A percentile compares a stretch with the other conserved stretches of the same genome.
Evolutionary conservation across 202 grass and related monocot species (phyloP).

Genomic region (Carex arenaria): DNA sequence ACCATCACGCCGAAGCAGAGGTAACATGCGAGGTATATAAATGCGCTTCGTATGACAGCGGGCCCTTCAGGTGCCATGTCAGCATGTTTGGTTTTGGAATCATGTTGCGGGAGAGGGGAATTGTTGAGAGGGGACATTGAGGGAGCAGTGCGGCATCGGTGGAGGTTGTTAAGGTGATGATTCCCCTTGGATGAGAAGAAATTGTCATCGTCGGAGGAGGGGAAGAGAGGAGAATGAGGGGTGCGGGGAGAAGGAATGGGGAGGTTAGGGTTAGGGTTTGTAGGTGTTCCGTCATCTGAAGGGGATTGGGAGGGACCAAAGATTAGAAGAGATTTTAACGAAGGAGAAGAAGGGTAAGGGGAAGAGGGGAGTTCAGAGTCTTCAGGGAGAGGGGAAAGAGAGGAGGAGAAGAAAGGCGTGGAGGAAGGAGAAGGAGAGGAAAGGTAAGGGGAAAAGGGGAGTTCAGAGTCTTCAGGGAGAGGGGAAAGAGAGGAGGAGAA

Average conservation of each 20-base stretch:
- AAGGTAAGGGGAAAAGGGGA: neutral
- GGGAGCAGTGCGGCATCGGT: conserved; percentile 75
- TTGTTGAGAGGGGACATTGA: conserved; percentile 57
- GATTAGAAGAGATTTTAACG: conserved; percentile 73
- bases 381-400: conserved; percentile 22
- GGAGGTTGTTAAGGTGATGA: conserved; percentile 51
- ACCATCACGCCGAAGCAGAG: conserved; percentile 66
- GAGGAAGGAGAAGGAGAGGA: conserved; percentile 14
- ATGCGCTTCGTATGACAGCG: conserved; percentile 54
- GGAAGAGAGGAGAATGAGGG: conserved; percentile 4
- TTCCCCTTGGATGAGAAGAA: conserved; percentile 19
- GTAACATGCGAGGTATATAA: conserved; percentile 73
- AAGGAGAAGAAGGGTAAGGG: neutral
- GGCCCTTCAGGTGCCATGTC: conserved; percentile 29
- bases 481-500: neutral
- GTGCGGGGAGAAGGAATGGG: conserved; percentile 21
- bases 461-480: conserved; percentile 25
- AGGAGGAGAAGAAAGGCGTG: neutral
- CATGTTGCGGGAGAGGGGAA: neutral
- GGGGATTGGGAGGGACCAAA: conserved; percentile 39
- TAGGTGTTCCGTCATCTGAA: neutral
- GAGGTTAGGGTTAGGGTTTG: neutral
- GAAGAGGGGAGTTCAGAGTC: conserved; percentile 19
- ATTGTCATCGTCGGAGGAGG: neutral
- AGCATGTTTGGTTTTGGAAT: neutral